Evolutionary conservation across 495 filamentous ascomycete genomes (phyloP), one percentile per base, ranked within the genome.

Genomic region (Annulohypoxylon stygium): DNA sequence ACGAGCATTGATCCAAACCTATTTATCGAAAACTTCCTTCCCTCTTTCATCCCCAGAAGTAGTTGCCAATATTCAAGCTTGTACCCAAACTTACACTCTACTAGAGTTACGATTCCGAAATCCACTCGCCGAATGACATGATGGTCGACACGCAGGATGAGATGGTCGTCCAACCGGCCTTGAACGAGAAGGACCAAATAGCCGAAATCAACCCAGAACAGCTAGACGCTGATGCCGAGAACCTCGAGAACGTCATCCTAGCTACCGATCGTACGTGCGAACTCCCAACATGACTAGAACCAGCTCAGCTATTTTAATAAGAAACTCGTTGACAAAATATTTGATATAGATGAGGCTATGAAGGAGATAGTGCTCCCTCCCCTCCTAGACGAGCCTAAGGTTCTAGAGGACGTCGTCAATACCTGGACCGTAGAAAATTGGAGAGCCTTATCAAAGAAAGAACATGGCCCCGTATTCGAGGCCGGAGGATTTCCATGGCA

Each of bases 371-470:
- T 96, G 65, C 88, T 98, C 26, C 78, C 79, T 1, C 83, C 85
- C 4, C 75, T 88, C 20, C 85, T 88, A 50, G 89, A 93, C 75
- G 81, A 87, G 39, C 88, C 92, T 55, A 85, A 88, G 36, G 91
- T 94, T 67, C 83, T 97, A 37, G 94, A 97, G 78, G 94, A 97
- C 76, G 83, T 85, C 7, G 80, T 89, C 68, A 79, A 91, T 76
- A 96, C 93, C 70, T 99, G 96, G 96, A 86, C 91, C 36, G 92
- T 99, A 50, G 85, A 93, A 61, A 84, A 90, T 51, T 99, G 95
- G 93, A 82, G 92, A 69, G 86, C 82, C 41, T 78, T 95, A 70
- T 83, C 85, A 25, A 89, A 90, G 79, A 94, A 93, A 75, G 89
- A 93, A 70, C 93, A 97, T 83, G 93, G 97, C 6, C 97, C 97